phyloP scores from a whole-genome alignment of 2,329 filamentous ascomycete genomes.

The Exophiala bonariae region DNA sequence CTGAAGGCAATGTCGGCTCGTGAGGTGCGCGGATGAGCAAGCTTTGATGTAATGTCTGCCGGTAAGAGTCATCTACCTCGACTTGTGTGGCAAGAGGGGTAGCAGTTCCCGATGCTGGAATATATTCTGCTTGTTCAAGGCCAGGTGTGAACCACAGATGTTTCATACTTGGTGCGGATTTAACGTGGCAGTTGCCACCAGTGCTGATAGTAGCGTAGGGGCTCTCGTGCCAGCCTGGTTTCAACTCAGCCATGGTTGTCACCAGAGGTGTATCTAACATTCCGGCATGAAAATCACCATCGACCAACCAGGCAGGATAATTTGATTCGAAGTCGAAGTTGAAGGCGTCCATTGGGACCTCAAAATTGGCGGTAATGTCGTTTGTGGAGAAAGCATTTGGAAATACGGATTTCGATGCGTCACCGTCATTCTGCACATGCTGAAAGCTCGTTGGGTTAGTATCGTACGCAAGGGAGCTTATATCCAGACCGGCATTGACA shows the following conservation, averaged over 20 bases:
- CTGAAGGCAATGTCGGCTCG: slow-evolving; percentile 22
- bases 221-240: slow-evolving; percentile 20
- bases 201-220: slow-evolving; percentile 9
- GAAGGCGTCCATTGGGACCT: slow-evolving; percentile 15
- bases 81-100: slow-evolving; percentile 20
- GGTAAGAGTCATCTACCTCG: slow-evolving; percentile 25
- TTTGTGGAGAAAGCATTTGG: slow-evolving; percentile 2
- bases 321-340: slow-evolving; percentile 21
- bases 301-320: slow-evolving; percentile 22
- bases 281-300: slow-evolving; percentile 18
- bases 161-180: slow-evolving; percentile 13
- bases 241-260: slow-evolving; percentile 19
- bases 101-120: slow-evolving; percentile 16
- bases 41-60: slow-evolving; percentile 22
- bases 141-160: slow-evolving; percentile 20
- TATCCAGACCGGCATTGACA: neutral
- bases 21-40: slow-evolving; percentile 19
- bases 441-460: neutral
- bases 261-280: slow-evolving; percentile 22
- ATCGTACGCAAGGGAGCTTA: neutral
- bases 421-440: neutral
- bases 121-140: slow-evolving; percentile 13
- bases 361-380: slow-evolving; percentile 5
- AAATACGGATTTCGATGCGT: slow-evolving; percentile 7
- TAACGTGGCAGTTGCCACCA: slow-evolving; percentile 5